Percentiles rank a stretch among this genome's conserved stretches.
Conservation (phyloP, 1,284 basidiomycete species). For the Psilocybe mexicana region DNA sequence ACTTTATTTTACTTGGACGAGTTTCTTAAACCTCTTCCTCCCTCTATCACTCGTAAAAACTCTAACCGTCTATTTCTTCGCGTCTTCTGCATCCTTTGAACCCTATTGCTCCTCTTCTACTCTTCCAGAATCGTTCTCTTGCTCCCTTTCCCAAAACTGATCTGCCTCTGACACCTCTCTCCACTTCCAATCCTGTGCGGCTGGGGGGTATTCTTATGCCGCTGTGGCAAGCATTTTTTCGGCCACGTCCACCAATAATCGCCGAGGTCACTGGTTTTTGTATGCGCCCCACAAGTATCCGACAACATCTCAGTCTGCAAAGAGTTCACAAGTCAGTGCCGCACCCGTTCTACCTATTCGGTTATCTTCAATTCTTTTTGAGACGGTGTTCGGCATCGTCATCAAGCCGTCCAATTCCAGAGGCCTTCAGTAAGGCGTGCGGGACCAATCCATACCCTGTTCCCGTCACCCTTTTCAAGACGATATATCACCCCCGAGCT, state of each 20-base stretch:
- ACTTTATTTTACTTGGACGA: neutral
- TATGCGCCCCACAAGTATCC: neutral
- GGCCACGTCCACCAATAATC: neutral
- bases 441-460: constrained; percentile 12
- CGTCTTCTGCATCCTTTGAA: neutral
- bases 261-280: neutral
- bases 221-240: neutral
- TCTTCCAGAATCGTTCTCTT: neutral
- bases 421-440: neutral
- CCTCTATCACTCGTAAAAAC: neutral
- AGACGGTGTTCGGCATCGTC: neutral
- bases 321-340: neutral
- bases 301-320: neutral
- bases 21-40: constrained; percentile 5
- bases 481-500: constrained; percentile 8
- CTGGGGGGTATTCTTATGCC: neutral
- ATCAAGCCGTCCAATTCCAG: neutral
- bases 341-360: neutral
- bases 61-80: neutral
- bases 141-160: neutral
- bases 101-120: neutral
- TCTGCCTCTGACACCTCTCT: neutral
- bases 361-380: neutral
- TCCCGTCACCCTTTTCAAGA: constrained; percentile 10
- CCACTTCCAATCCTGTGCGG: neutral